Conservation (phyloP, 2,329 filamentous ascomycete species). For the Hypomyces perniciosus region DNA sequence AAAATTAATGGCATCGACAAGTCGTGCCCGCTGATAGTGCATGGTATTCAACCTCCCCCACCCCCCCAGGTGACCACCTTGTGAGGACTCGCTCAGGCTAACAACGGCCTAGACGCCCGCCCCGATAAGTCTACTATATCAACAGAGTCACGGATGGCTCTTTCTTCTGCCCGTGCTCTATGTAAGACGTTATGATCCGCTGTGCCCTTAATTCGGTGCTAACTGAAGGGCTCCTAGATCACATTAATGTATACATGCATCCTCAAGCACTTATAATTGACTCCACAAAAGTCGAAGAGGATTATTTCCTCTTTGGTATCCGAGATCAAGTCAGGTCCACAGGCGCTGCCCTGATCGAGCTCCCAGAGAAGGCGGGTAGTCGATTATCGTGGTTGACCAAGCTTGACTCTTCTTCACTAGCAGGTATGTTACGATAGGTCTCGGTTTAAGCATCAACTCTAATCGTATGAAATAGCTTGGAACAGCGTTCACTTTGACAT, state of each 20-base stretch:
- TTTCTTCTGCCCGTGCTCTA: slow-evolving; percentile 58
- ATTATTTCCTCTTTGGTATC: slow-evolving; percentile 58
- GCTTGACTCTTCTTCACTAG: slow-evolving; percentile 66
- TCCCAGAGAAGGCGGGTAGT: slow-evolving; percentile 59
- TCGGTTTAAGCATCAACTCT: background rate
- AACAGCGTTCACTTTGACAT: slow-evolving; percentile 74
- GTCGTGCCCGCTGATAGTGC: slow-evolving; percentile 58
- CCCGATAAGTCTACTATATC: slow-evolving; percentile 67
- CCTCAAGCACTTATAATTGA: slow-evolving; percentile 75
- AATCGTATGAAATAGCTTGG: slow-evolving; percentile 54
- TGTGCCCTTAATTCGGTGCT: background rate
- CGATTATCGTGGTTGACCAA: slow-evolving; percentile 71
- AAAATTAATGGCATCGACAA: slow-evolving; percentile 73
- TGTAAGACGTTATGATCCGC: slow-evolving; percentile 33
- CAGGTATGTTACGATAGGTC: slow-evolving; percentile 38
- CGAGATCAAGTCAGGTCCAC: slow-evolving; percentile 47
- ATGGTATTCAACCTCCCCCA: slow-evolving; percentile 35
- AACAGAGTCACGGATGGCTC: slow-evolving; percentile 61
- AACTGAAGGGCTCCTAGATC: slow-evolving; percentile 29
- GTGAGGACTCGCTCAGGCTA: slow-evolving; percentile 8
- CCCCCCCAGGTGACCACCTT: background rate
- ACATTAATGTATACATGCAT: slow-evolving; percentile 68
- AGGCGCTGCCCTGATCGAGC: slow-evolving; percentile 62
- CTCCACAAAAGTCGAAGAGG: slow-evolving; percentile 58
- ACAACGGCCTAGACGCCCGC: slow-evolving; percentile 57